phyloP scores from a whole-genome alignment of 1,284 basidiomycete genomes.

The Rhodofomes roseus region DNA sequence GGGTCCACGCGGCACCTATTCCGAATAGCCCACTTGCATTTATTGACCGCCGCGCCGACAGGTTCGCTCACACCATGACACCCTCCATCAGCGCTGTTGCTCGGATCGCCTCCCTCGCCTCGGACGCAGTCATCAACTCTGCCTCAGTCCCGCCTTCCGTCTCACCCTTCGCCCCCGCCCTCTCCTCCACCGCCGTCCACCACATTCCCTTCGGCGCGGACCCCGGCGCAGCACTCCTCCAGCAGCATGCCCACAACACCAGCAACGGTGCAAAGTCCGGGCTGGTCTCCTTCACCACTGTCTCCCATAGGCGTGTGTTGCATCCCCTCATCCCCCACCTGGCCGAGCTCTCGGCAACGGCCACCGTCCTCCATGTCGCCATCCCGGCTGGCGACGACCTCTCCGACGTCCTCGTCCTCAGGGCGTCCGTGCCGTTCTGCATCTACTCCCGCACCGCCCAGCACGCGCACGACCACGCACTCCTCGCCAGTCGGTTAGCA shows the following conservation, averaged over 20 bases:
- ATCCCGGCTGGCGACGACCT: constrained; percentile 45
- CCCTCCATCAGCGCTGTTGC: constrained; percentile 41
- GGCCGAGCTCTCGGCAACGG: constrained; percentile 46
- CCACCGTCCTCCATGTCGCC: constrained; percentile 59
- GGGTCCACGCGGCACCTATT: constrained; percentile 1
- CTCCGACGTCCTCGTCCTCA: constrained; percentile 54
- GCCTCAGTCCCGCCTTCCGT: constrained; percentile 35
- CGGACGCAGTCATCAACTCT: constrained; percentile 62
- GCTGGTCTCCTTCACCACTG: constrained; percentile 52
- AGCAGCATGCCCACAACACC: constrained; percentile 18
- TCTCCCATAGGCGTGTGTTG: constrained; percentile 41
- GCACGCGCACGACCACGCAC: constrained; percentile 70
- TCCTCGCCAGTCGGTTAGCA: constrained; percentile 70
- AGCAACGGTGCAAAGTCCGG: constrained; percentile 15
- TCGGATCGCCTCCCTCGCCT: constrained; percentile 65
- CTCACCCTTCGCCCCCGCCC: constrained; percentile 32
- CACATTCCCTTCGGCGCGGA: constrained; percentile 55
- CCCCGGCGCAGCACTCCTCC: constrained; percentile 49
- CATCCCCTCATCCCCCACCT: constrained; percentile 56
- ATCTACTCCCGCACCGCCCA: constrained; percentile 61
- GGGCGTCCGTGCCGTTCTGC: constrained; percentile 55
- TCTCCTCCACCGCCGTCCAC: constrained; percentile 19
- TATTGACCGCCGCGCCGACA: neutral
- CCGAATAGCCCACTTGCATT: constrained; percentile 7
- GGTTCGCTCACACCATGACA: neutral